Evolutionary conservation across 345 rosid genomes (phyloP), one percentile per base, ranked within the genome.

Genomic region (Populus alba): DNA sequence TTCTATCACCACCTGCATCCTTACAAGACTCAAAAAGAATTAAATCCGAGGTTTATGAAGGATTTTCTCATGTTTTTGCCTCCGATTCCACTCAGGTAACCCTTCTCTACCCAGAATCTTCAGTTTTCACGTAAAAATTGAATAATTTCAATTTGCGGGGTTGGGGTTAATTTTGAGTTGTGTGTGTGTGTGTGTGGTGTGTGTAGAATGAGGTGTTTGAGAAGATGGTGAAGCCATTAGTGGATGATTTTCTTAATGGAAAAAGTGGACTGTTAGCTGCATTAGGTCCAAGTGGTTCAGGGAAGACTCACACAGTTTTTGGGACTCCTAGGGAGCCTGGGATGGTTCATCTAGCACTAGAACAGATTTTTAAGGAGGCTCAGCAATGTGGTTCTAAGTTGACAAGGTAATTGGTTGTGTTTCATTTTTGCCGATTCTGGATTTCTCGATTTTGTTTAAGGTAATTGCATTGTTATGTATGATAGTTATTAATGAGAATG

Each of bases 251-350:
- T 74, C 75, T 90, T 25, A 78, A 59, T 18, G 99, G 98, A 31
- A 93, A 87, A 78, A 91, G 89, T 29, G 92, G 96, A 71, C 91
- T 95, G 99, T 74, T 95, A 75, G 97, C 94, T 27, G 97, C 99
- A 0, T 70, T 93, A 76, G 99, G 97, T 49, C 94, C 97, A 62
- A 93, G 94, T 18, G 98, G 97, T 74, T 93, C 99, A 0, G 98
- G 99, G 57, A 95, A 95, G 89, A 95, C 99, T 25, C 93, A 93
- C 72, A 95, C 99, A 0, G 92, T 95, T 69, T 95, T 95, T 41
- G 98, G 98, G 63, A 86, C 75, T 76, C 82, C 87, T 0, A 84
- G 86, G 80, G 88, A 93, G 43, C 98, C 97, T 20, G 99, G 99
- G 23, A 88, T 93, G 87, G 92, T 95, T 66, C 91, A 94, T 3